Percentiles rank a stretch among this genome's conserved stretches.
These are phyloP conservation scores for Prunus campanulata DNA, from an alignment of 306 rosid species.

Conservation along the genomic window DNA sequence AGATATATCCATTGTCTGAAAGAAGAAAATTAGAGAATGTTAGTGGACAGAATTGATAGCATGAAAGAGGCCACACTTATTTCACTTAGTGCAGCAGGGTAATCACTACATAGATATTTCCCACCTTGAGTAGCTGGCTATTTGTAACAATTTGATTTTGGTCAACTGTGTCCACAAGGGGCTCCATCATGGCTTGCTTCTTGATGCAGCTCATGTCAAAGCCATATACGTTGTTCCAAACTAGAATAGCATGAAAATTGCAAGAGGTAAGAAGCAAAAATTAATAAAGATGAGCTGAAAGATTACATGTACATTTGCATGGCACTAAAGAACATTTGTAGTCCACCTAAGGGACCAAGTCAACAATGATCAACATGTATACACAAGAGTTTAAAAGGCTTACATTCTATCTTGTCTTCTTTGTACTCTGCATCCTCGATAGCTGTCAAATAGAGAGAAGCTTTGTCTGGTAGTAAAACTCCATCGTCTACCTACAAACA, in stretches of 20 bases:
- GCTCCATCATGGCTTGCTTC: conserved; percentile 95
- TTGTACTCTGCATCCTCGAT: conserved; percentile 97
- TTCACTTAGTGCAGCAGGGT: background rate
- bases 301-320: background rate
- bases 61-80: background rate
- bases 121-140: conserved; percentile 87
- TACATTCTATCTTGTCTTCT: conserved; percentile 98
- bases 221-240: conserved; percentile 95
- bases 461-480: conserved; percentile 82
- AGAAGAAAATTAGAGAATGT: conserved; percentile 26
- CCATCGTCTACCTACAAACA: conserved; percentile 66
- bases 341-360: background rate
- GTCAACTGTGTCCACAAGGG: conserved; percentile 95
- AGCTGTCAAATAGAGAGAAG: conserved; percentile 79
- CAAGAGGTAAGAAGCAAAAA: background rate
- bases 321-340: background rate
- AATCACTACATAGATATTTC: background rate
- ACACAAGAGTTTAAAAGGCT: conserved; percentile 35
- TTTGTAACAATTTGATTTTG: conserved; percentile 92
- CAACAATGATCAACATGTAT: conserved; percentile 8
- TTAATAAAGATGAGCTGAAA: background rate
- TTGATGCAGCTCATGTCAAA: conserved; percentile 99
- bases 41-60: background rate
- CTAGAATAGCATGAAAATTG: conserved; percentile 41
- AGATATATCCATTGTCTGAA: conserved; percentile 96